Base-by-base conservation (phyloP, 495 filamentous ascomycete species). In the Lentithecium fluviatile region DNA sequence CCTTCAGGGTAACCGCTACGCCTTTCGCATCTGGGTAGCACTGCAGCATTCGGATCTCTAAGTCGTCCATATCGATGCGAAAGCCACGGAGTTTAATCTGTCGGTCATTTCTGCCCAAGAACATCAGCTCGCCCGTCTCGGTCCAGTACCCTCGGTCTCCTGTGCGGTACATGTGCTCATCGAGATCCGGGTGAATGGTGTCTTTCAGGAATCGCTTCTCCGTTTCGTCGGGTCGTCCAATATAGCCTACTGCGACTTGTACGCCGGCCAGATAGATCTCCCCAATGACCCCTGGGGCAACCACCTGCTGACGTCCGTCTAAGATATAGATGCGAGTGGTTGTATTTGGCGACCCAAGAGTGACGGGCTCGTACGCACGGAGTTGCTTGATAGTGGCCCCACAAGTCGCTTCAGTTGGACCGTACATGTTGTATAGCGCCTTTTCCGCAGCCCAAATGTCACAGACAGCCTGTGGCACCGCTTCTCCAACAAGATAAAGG, bases 1-100 rank as follows among this genome's bases (percentile, higher is more conserved):
- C 49, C 23, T 56, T 54, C 0, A 43, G 29, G 15, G 49, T 29
- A 29, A 52, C 24, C 32, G 60, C 60, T 13, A 38, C 60, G 26
- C 17, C 19, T n/a, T n/a, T 26, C 11, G 21, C 40, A 12, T 12
- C 23, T 2, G 10, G 15, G 6, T 12, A n/a, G 12, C 34, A 8
- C 26, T 47, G 38, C 17, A 43, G 6, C 40, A 56, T 46, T 11
- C 42, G 38, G 7, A 24, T 68, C 42, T 75, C 72, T 13, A 77
- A 4, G 11, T 74, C 73, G 19, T 72, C 58, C n/a, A 77, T 32
- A 40, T 77, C 70, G 20, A 74, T 43, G 0, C 75, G 64, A 45
- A 64, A 75, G 0, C 74, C 73, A n/a, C 65, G 56, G 7, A 75
- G 34, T 50, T 76, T 75, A 42, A 75, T 63, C 49, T 76, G 73